These are phyloP conservation scores for Patellifolia procumbens DNA, from an alignment of 179 eudicot species.

Conservation along the genomic window DNA sequence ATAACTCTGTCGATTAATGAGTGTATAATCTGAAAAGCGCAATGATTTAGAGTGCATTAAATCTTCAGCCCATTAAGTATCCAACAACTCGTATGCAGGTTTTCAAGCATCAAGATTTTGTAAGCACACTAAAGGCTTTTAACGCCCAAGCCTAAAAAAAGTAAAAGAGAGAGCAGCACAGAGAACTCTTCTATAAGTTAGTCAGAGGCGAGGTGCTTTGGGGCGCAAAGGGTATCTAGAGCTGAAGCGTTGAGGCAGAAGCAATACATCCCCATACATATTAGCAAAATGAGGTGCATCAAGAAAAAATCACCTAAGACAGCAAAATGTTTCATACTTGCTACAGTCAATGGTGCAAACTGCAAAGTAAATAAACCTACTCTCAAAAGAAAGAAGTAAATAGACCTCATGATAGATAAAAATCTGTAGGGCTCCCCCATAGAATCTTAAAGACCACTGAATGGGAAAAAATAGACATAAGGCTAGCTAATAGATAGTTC, in stretches of 20 bases:
- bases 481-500: background rate
- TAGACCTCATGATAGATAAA: background rate
- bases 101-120: background rate
- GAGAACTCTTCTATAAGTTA: no score
- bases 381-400: no score
- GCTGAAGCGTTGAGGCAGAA: background rate
- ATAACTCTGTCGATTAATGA: slow-evolving; percentile 86
- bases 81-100: background rate
- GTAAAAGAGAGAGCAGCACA: background rate
- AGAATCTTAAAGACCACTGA: background rate
- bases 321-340: background rate
- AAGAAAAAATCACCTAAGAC: background rate
- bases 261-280: background rate
- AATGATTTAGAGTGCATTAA: slow-evolving; percentile 9
- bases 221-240: background rate
- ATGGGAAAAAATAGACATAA: background rate
- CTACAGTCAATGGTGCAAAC: background rate
- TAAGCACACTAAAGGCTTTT: background rate
- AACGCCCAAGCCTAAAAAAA: slow-evolving; percentile 1
- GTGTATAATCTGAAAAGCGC: slow-evolving; percentile 68
- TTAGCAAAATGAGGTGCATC: background rate
- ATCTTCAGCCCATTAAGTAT: background rate
- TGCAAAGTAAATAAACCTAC: background rate
- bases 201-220: background rate
- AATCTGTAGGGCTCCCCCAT: background rate